Evolutionary conservation across 1,139 yeast species (phyloP), one percentile per base, ranked within the genome.

Genomic region (Debaryomyces udenii): DNA sequence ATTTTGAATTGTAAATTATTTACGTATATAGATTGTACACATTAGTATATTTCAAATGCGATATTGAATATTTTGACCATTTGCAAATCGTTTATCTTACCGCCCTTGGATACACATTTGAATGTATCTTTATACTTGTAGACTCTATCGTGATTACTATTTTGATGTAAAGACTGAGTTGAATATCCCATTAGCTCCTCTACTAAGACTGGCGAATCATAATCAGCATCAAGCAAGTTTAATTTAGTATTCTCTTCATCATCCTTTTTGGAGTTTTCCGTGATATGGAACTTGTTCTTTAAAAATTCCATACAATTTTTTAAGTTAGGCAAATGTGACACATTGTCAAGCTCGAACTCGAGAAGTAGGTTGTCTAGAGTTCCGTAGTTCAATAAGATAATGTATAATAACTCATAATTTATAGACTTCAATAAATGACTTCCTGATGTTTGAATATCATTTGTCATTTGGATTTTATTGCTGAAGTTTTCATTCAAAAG

Each of bases 351-450:
- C 3, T 44, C 50, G 16, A 35, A 41, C 13, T 51, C 50, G 2
- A 37, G 27, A 3, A 62, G 37, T 4, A 64, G 44, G 15, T 55
- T 59, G 28, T 55, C 50, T 7, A 62, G 29, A 10, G 55, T 44
- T 37, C 66, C 59, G 46, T 59, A 53, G 46, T 67, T 58, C 47
- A 70, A 55, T 44, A 70, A 53, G 7, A 72, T 55, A 31, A 61
- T 55, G 45, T 66, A 66, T 14, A 67, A 48, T 38, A 67, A 52
- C 33, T 60, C 61, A 37, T 56, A 57, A 37, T 53, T 57, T 10
- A 62, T 53, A 0, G 61, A 44, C 17, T 49, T 50, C 31, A 47
- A 42, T 3, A 44, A 26, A 30, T 48, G 52, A 4, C 41, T 32
- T 1, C 53, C 56, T 7, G 45, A 42, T 15, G 42, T 32, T 10